These are phyloP conservation scores for Paraglomus brasilianum DNA, from an alignment of 192 early-diverging fungal genomes.

Conservation along the genomic window DNA sequence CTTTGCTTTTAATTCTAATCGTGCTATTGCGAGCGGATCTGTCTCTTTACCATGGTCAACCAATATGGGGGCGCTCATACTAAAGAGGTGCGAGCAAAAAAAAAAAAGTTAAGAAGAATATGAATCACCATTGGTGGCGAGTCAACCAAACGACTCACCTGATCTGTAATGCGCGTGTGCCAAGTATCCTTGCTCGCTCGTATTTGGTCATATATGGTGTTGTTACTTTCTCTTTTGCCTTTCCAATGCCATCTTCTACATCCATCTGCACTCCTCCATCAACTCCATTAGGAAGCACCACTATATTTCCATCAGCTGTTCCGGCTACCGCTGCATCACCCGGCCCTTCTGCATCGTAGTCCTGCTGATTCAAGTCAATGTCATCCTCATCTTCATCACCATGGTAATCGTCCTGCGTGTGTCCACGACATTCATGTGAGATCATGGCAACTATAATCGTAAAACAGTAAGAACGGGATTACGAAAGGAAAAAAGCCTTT, in stretches of 20 bases:
- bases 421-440: too few species aligned
- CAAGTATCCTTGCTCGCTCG: constrained; percentile 86
- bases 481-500: too few species aligned
- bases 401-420: constrained; percentile 14
- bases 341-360: constrained; percentile 11
- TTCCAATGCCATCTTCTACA: constrained; percentile 8
- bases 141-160: constrained; percentile 42
- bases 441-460: too few species aligned
- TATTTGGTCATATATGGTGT: constrained; percentile 99
- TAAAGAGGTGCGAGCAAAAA: constrained; percentile 31
- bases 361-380: not conserved
- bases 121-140: not conserved
- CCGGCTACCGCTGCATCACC: not conserved
- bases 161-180: constrained; percentile 94
- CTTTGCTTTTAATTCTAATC: constrained; percentile 89
- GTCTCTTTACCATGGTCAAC: constrained; percentile 91
- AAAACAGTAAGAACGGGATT: too few species aligned
- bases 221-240: constrained; percentile 81
- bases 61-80: constrained; percentile 99
- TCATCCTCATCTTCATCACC: constrained; percentile 26
- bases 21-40: constrained; percentile 92
- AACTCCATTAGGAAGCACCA: constrained; percentile 17
- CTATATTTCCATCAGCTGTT: not conserved
- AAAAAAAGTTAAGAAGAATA: not conserved
- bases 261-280: constrained; percentile 18